These are phyloP conservation scores for Kalaharituber pfeilii DNA, from an alignment of 2,329 filamentous ascomycete genomes.

Conservation along the genomic window DNA sequence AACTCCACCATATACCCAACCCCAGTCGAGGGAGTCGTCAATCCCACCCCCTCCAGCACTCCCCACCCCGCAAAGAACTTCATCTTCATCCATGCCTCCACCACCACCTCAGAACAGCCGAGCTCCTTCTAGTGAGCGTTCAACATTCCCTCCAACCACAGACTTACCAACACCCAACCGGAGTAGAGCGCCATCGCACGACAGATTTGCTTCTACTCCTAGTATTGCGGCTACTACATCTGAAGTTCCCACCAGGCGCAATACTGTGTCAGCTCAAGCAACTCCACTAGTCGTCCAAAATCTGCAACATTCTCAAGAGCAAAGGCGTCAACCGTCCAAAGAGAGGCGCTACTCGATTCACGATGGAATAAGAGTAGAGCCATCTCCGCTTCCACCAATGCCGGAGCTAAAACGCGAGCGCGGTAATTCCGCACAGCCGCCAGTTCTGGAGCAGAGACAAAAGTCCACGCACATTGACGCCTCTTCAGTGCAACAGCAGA, in stretches of 20 bases:
- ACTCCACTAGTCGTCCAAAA: conserved; percentile 1
- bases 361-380: not conserved
- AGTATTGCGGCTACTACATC: conserved; percentile 4
- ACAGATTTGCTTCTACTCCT: not conserved
- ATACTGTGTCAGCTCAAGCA: not conserved
- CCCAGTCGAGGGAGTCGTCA: conserved; percentile 1
- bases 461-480: conserved; percentile 2
- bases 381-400: not conserved
- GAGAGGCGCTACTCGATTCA: not conserved
- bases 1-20: not conserved
- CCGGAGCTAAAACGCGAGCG: not conserved
- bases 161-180: conserved; percentile 4
- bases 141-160: conserved; percentile 13
- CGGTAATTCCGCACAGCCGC: conserved; percentile 11
- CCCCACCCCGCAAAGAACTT: not conserved
- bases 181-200: not conserved
- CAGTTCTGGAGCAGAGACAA: conserved; percentile 11
- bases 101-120: not conserved
- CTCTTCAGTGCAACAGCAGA: not conserved
- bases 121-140: conserved; percentile 11
- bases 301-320: not conserved
- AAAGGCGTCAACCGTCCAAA: not conserved
- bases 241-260: conserved; percentile 7
- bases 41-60: not conserved
- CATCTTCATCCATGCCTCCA: not conserved